Evolutionary conservation across 768 basidiomycete genomes (phyloP).

Genomic region (Hygrocybe coccinea): DNA sequence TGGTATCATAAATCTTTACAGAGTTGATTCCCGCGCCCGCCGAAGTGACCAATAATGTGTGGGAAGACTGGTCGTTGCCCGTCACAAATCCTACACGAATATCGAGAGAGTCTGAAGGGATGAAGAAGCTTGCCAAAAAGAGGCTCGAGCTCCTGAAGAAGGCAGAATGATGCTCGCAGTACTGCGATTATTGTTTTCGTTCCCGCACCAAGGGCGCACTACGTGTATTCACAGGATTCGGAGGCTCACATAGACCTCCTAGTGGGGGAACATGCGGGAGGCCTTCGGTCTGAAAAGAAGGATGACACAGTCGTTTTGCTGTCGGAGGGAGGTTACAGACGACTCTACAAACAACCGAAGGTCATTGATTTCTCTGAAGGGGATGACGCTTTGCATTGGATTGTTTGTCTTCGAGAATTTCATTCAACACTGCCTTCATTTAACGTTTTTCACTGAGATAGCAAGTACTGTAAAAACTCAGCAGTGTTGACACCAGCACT

Average conservation of each 20-base stretch:
- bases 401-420: too few species aligned
- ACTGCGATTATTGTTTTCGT: conserved; percentile 24
- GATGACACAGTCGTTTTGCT: conserved; percentile 24
- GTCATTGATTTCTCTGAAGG: conserved; percentile 81
- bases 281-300: conserved; percentile 23
- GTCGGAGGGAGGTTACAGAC: conserved; percentile 30
- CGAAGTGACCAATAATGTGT: conserved; percentile 39
- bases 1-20: too few species aligned
- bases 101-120: conserved; percentile 75
- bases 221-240: conserved; percentile 53
- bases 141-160: conserved; percentile 66
- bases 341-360: conserved; percentile 44
- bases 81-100: conserved; percentile 85
- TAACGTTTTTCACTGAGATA: conserved; percentile 75
- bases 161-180: conserved; percentile 70
- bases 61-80: conserved; percentile 86
- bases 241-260: conserved; percentile 70
- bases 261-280: conserved; percentile 57
- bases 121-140: conserved; percentile 66
- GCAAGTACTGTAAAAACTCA: conserved; percentile 76
- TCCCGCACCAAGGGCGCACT: conserved; percentile 13
- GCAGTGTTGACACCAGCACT: conserved; percentile 67
- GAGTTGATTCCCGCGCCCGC: too few species aligned
- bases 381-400: conserved; percentile 27
- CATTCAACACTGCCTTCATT: too few species aligned